A percentile compares a stretch with the other conserved stretches of the same genome.
Conservation (phyloP, 75 land plant genomes). For the Sequoia sempervirens region DNA sequence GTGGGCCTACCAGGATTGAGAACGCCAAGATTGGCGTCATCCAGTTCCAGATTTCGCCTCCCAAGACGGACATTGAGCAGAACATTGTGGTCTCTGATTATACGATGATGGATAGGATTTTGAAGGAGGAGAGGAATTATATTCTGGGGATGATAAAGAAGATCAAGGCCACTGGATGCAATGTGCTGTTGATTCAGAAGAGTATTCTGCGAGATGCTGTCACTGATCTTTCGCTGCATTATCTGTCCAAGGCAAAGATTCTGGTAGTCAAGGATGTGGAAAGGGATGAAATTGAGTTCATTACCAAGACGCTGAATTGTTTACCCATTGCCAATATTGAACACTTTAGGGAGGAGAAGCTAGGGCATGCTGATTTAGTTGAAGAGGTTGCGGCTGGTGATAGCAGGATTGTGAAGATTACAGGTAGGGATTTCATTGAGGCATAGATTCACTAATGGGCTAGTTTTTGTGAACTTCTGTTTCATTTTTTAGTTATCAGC, state of each 20-base stretch:
- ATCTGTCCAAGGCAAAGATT: slow-evolving; percentile 92
- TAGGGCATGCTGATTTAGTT: slow-evolving; percentile 86
- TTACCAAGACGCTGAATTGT: slow-evolving; percentile 90
- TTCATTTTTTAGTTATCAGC: too few species aligned
- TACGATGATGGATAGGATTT: slow-evolving; percentile 90
- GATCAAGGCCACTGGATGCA: slow-evolving; percentile 91
- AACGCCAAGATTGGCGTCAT: slow-evolving; percentile 90
- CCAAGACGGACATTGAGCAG: slow-evolving; percentile 98
- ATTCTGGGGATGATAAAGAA: slow-evolving; percentile 92
- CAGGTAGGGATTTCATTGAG: not conserved
- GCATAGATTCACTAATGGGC: not conserved
- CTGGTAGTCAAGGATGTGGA: slow-evolving; percentile 94
- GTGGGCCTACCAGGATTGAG: slow-evolving; percentile 88
- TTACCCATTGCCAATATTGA: slow-evolving; percentile 94
- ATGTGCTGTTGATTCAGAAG: slow-evolving; percentile 89
- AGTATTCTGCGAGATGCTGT: slow-evolving; percentile 94
- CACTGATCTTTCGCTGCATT: slow-evolving; percentile 90
- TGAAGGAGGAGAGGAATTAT: slow-evolving; percentile 93
- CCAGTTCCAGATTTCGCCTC: slow-evolving; percentile 98
- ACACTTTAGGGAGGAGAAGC: slow-evolving; percentile 88
- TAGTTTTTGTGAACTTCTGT: not conserved
- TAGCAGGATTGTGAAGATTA: slow-evolving; percentile 74
- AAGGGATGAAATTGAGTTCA: slow-evolving; percentile 94
- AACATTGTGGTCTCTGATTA: slow-evolving; percentile 93
- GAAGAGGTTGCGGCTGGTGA: slow-evolving; percentile 83